Conservation (phyloP, 331 rosid genomes). For the Cydonia oblonga region DNA sequence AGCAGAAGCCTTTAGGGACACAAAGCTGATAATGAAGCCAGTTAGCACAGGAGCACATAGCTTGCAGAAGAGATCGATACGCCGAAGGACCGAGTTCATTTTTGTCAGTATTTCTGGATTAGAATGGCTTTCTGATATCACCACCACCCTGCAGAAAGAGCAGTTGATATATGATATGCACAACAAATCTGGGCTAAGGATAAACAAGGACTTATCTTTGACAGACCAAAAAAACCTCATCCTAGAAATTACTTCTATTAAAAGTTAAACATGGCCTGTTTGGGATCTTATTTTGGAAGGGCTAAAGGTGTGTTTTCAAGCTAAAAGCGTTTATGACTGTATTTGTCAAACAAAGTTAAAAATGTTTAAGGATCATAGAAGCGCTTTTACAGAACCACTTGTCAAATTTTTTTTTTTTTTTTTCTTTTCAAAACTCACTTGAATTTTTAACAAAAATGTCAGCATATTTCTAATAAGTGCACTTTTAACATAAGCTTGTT, state of each 20-base stretch:
- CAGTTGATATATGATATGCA: not conserved
- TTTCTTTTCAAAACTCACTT: too few relatives aligned
- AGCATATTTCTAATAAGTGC: too few relatives aligned
- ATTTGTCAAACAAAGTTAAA: too few relatives aligned
- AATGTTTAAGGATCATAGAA: too few relatives aligned
- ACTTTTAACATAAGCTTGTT: too few relatives aligned
- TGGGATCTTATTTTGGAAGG: too few relatives aligned
- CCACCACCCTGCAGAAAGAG: conserved; percentile 55
- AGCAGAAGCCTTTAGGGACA: conserved; percentile 74
- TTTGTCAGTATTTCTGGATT: conserved; percentile 45
- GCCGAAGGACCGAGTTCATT: conserved; percentile 58
- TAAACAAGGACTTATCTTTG: not conserved
- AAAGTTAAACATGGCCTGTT: too few relatives aligned
- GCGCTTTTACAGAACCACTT: too few relatives aligned
- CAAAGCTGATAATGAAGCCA: conserved; percentile 77
- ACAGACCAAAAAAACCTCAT: not conserved
- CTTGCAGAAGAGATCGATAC: conserved; percentile 76
- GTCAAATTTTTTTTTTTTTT: too few relatives aligned
- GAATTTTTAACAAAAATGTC: too few relatives aligned
- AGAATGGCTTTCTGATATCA: conserved; percentile 62
- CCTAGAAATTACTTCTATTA: not conserved
- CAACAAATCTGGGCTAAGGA: not conserved
- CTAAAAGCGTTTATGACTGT: too few relatives aligned
- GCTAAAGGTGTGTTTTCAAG: too few relatives aligned
- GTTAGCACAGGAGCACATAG: conserved; percentile 79